Percentiles rank a stretch among this genome's conserved stretches.
Evolutionary conservation across 225 moss, liverwort and hornwort genomes (phyloP).

Genomic region (Anthoceros angustus): DNA sequence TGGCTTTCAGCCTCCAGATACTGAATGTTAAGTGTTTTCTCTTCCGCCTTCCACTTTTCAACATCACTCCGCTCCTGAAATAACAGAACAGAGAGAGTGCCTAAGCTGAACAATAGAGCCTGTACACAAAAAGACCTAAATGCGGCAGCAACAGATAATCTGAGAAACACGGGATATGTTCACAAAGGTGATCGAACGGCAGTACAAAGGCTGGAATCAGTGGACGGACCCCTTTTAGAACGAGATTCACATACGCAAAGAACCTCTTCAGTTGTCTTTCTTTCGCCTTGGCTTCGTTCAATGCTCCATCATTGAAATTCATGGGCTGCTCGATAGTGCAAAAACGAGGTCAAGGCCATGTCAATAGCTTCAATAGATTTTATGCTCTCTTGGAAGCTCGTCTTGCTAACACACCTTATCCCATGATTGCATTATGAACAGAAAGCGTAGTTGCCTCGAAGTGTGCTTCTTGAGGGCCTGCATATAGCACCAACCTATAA

Average conservation of each 20-base stretch:
- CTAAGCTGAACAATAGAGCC: not conserved
- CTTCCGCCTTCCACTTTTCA: conserved; percentile 37
- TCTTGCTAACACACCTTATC: conserved; percentile 50
- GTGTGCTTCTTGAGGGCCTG: conserved; percentile 67
- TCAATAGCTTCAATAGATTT: not conserved
- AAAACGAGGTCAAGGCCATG: not conserved
- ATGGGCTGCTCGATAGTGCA: conserved; percentile 20
- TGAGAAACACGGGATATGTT: conserved; percentile 45
- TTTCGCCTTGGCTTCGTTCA: conserved; percentile 10
- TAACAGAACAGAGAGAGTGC: not conserved
- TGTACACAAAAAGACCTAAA: not conserved
- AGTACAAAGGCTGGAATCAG: not conserved
- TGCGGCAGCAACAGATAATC: conserved; percentile 12
- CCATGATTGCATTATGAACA: conserved; percentile 81
- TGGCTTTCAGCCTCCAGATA: conserved; percentile 26
- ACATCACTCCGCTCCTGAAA: conserved; percentile 37
- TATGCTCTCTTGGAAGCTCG: conserved; percentile 7
- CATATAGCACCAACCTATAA: too few relatives aligned
- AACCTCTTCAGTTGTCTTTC: conserved; percentile 29
- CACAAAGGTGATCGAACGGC: not conserved
- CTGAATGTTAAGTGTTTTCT: conserved; percentile 30
- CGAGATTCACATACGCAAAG: conserved; percentile 17
- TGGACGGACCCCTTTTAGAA: conserved; percentile 18
- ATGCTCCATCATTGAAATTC: conserved; percentile 26
- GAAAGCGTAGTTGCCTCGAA: conserved; percentile 69